Evolutionary conservation across 805 yeast genomes (phyloP).

Genomic region (Lachancea sp.): DNA sequence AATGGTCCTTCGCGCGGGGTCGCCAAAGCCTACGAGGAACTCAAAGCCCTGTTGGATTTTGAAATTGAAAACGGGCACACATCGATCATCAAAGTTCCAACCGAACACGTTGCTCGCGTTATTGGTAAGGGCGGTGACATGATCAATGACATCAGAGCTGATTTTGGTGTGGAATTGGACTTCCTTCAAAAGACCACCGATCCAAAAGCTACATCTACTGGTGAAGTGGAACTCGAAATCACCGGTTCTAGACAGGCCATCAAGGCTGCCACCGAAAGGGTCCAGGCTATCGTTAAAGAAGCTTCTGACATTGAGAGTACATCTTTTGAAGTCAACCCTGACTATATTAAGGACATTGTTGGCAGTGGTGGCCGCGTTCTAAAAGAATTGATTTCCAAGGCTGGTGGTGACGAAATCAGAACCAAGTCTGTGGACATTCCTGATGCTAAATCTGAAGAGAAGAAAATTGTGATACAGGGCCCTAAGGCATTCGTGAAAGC

Average conservation of each 20-base stretch:
- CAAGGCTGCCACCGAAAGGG: slow-evolving; percentile 58
- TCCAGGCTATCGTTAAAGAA: slow-evolving; percentile 57
- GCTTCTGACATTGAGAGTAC: slow-evolving; percentile 55
- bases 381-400: slow-evolving; percentile 65
- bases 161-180: slow-evolving; percentile 46
- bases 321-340: slow-evolving; percentile 56
- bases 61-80: slow-evolving; percentile 81
- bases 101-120: slow-evolving; percentile 69
- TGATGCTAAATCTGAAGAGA: slow-evolving; percentile 51
- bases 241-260: slow-evolving; percentile 75
- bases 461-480: slow-evolving; percentile 61
- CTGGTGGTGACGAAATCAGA: slow-evolving; percentile 60
- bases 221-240: slow-evolving; percentile 56
- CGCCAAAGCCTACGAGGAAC: slow-evolving; percentile 72
- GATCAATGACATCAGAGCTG: slow-evolving; percentile 72
- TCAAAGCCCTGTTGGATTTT: slow-evolving; percentile 74
- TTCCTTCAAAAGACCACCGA: slow-evolving; percentile 36
- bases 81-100: slow-evolving; percentile 59
- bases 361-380: slow-evolving; percentile 74
- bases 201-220: slow-evolving; percentile 40
- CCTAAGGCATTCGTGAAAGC: slow-evolving; percentile 65
- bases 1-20: slow-evolving; percentile 92
- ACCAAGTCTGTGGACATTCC: slow-evolving; percentile 48
- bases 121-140: slow-evolving; percentile 87
- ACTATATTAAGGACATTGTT: slow-evolving; percentile 66